Base-by-base conservation (phyloP, 1,139 yeast genomes). In the Suhomyces taliae region DNA sequence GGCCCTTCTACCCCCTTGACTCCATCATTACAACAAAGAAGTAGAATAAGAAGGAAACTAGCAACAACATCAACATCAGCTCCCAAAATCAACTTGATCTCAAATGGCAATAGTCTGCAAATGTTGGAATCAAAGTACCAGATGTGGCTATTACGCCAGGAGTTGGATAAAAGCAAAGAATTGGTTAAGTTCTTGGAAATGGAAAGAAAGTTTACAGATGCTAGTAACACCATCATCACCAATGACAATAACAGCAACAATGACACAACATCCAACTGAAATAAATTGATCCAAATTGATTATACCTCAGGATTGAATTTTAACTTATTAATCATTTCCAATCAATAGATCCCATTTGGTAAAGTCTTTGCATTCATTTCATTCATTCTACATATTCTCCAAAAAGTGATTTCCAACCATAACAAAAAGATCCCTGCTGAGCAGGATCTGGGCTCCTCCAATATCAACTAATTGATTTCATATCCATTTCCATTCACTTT, bases 1-100 rank as follows among this genome's bases (percentile, higher is more conserved):
- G 64, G 62, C 14, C 65, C 67, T 15, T 50, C 59, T 27, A 60
- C 66, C 7, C 67, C 67, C 1, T 46, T 61, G 41, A 51, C 60
- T 10, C 60, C 58, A 12, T 58, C 61, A 10, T 47, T 48, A 33
- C 54, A 53, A 31, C 52, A 54, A 11, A 59, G 52, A 9, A 51
- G 51, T 44, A 36, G 50, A 27, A 44, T 47, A 10, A 52, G 62
- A 36, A 49, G 62, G 34, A 55, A 53, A 42, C 40, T 58, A 34
- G 47, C 45, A 14, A 12, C 49, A 10, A 19, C 24, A 19, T 19
- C 24, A 19, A 19, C 24, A 9, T 10, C 36, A 15, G 34, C 14
- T 3, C 29, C 41, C 8, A 31, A 34, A 8, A 37, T 32, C 3
- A 27, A 33, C 14, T 33, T 39, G 32, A 40, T 47, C 14, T 34